Base-by-base conservation (phyloP, 2,329 filamentous ascomycete genomes). In the Dendryphion nanum region DNA sequence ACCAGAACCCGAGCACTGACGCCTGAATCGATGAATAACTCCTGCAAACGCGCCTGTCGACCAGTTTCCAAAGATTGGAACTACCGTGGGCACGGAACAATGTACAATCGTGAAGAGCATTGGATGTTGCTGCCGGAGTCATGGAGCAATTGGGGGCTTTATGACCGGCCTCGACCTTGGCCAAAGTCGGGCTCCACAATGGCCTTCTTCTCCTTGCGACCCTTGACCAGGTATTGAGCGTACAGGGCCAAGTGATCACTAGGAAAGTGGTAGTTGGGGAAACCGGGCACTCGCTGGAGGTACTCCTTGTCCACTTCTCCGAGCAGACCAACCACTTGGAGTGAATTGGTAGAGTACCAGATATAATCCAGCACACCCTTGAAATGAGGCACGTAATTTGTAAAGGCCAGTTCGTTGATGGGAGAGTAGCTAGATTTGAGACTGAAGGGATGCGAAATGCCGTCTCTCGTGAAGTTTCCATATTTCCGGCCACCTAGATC, bases 341-440 rank as follows among this genome's bases (percentile, higher is more conserved):
- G 74, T 16, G 85, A 82, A 66, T 93, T 95, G 41, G 89, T 91
- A 40, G 89, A 90, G 69, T 95, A 98, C 89, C 90, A 97, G 57
- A 98, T 89, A 67, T 97, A 96, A 64, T 98, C 93, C 51, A 98
- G 86, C 40, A 94, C 87, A 45, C 89, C 90, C 35, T 81, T 80
- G 69, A 96, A 98, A n/a, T 82, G 82, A 1, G 93, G 90, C 12
- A 89, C 94, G 68, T 97, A 98, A 68, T 98, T 98, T 32, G 93
- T 98, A 66, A 95, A 98, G 4, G 82, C 82, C 53, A 97, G 72
- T 62, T 95, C 88, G 41, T 89, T 86, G 36, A 95, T 84, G 47
- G 86, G 80, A 23, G 81, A 80, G 65, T 98, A 98, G 3, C 89
- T 83, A 16, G 93, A 95, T 59, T 93, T 89, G 50, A 98, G 75